A percentile compares a stretch with the other conserved stretches of the same genome.
Conservation (phyloP, 2,329 filamentous ascomycete species). For the Elsinoe fawcettii region DNA sequence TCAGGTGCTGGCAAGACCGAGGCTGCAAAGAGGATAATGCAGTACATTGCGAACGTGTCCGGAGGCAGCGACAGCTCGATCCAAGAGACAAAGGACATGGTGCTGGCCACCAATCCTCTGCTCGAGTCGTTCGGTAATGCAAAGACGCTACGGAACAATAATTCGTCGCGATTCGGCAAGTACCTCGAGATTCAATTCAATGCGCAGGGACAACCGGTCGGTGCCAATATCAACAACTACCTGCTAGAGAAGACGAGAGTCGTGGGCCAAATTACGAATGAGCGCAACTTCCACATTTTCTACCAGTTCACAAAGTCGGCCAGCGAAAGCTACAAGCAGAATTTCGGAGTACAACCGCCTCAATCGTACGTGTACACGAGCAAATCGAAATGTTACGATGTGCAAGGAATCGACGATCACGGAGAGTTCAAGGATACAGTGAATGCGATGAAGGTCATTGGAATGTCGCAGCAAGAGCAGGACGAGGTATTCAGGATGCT, state of each 20-base stretch:
- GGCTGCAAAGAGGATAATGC: constrained; percentile 97
- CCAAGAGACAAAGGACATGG: constrained; percentile 98
- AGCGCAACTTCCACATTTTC: constrained; percentile 98
- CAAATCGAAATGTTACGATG: constrained; percentile 87
- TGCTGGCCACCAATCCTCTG: constrained; percentile 92
- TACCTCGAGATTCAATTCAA: constrained; percentile 98
- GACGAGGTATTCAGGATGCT: constrained; percentile 96
- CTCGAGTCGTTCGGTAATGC: constrained; percentile 98
- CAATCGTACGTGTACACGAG: constrained; percentile 92
- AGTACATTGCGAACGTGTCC: constrained; percentile 97
- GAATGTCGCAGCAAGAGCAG: constrained; percentile 77
- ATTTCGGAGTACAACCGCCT: constrained; percentile 84
- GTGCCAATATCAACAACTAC: constrained; percentile 97
- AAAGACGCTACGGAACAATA: constrained; percentile 97
- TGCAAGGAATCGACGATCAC: constrained; percentile 85
- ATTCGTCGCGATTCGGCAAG: constrained; percentile 96
- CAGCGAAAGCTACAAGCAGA: constrained; percentile 74
- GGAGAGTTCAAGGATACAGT: constrained; percentile 85
- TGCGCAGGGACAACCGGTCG: constrained; percentile 77
- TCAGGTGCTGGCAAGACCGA: constrained; percentile 98
- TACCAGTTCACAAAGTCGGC: constrained; percentile 98
- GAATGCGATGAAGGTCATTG: constrained; percentile 91
- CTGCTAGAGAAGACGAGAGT: constrained; percentile 92
- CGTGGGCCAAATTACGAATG: constrained; percentile 87
- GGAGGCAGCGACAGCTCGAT: constrained; percentile 78